Evolutionary conservation across 1,284 basidiomycete species (phyloP), one percentile per base, ranked within the genome.

Genomic region (Porodaedalea pini): DNA sequence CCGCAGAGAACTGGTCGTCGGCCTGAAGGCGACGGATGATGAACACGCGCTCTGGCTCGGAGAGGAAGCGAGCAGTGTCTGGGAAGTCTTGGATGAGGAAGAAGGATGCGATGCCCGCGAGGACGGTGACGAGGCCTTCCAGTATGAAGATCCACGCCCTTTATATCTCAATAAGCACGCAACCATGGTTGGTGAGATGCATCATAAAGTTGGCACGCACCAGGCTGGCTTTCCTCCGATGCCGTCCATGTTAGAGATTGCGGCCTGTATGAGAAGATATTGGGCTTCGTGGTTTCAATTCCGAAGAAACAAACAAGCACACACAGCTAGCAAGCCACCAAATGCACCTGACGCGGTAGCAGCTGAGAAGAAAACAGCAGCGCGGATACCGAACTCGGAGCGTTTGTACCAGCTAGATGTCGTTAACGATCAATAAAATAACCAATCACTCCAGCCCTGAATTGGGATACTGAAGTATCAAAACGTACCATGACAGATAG

Each of bases 21-120:
- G 70, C 69, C 68, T 89, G 85, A 34, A 90, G 74, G 19, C 87
- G 75, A 17, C 81, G 75, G 56, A 90, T 76, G 51, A 91, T 77
- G 29, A 86, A 76, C 2, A 81, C 84, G 23, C 86, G 75, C 71
- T 93, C 90, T 2, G 72, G 75, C 62, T 86, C 84, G 25, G 76
- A 79, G 17, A 92, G 76, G 74, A 90, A 90, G 63, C 79, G 88
- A 43, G 89, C 89, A 0, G 81, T 86, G 65, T 90, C 86, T 3
- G 88, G 89, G 73, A 92, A 92, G 70, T 92, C 90, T 66, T 87
- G 82, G 60, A 90, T 82, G 63, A 90, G 81, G 78, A 80, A 91
- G 74, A 84, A 91, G 3, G 87, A 88, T 2, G 74, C 64, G n/a
- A 70, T 64, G 1, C 86, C 87, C 1, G 83, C 82, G 21, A 89